Evolutionary conservation across 768 basidiomycete species (phyloP).

Genomic region (Pleurotus tuoliensis): DNA sequence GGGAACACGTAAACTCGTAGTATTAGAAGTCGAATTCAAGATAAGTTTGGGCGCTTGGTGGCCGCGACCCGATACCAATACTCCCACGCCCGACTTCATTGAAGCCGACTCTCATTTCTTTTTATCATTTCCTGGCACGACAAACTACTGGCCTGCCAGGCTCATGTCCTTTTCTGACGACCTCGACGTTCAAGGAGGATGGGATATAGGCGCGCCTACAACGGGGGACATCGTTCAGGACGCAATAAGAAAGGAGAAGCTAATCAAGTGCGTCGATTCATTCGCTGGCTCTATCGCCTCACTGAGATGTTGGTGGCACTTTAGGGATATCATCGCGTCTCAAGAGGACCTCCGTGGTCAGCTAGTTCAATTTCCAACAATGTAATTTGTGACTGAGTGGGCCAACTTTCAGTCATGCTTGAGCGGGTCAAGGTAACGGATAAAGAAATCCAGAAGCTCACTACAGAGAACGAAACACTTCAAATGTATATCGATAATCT

Average conservation of each 20-base stretch:
- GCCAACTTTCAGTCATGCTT: slow-evolving; percentile 49
- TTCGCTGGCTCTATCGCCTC: neutral
- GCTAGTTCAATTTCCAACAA: slow-evolving; percentile 10
- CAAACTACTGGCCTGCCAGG: neutral
- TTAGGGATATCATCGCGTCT: slow-evolving; percentile 69
- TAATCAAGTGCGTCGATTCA: slow-evolving; percentile 60
- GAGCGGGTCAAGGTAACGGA: slow-evolving; percentile 66
- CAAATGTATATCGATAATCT: slow-evolving; percentile 91
- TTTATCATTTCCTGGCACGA: no score
- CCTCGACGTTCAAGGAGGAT: slow-evolving; percentile 37
- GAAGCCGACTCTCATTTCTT: no score
- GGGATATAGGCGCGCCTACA: slow-evolving; percentile 44
- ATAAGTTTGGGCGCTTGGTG: no score
- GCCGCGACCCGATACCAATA: no score
- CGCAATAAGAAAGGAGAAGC: slow-evolving; percentile 70
- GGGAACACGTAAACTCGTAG: no score
- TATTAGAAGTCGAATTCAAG: no score
- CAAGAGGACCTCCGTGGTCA: slow-evolving; percentile 76
- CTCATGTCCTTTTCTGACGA: slow-evolving; percentile 46
- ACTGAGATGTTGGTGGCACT: slow-evolving; percentile 1
- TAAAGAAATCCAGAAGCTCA: slow-evolving; percentile 75
- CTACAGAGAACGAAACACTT: slow-evolving; percentile 74
- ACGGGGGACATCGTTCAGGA: slow-evolving; percentile 68
- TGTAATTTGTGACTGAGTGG: no score
- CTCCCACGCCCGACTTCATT: neutral